Evolutionary conservation across 2,329 filamentous ascomycete species (phyloP).

Genomic region (Ophiostoma quercus): DNA sequence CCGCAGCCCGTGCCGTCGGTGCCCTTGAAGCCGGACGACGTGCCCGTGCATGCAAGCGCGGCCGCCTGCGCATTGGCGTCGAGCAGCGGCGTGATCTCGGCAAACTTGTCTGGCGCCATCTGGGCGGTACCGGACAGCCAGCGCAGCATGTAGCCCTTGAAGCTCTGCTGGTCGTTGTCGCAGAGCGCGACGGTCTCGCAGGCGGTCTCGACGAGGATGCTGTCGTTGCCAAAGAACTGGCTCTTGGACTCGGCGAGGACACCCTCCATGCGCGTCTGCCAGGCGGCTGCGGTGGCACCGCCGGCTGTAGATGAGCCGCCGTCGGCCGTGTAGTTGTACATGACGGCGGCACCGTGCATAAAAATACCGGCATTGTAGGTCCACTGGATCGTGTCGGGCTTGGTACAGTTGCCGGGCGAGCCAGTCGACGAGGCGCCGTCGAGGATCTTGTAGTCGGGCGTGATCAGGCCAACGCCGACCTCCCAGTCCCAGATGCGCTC

Average conservation of each 20-base stretch:
- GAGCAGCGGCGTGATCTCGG: conserved; percentile 49
- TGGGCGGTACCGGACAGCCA: conserved; percentile 56
- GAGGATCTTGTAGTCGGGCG: conserved; percentile 48
- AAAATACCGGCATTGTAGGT: conserved; percentile 65
- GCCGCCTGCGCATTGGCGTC: conserved; percentile 49
- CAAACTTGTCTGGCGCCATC: conserved; percentile 49
- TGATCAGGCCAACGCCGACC: conserved; percentile 51
- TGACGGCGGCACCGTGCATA: conserved; percentile 56
- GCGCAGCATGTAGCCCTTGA: conserved; percentile 69
- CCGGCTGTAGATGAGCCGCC: conserved; percentile 34
- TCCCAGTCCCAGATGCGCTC: conserved; percentile 65
- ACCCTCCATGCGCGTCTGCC: conserved; percentile 55
- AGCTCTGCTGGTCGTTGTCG: conserved; percentile 65
- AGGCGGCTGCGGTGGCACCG: conserved; percentile 35
- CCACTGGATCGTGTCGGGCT: conserved; percentile 58
- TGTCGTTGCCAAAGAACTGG: conserved; percentile 55
- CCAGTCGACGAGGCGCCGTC: conserved; percentile 48
- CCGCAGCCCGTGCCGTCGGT: conserved; percentile 58
- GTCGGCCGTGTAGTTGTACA: conserved; percentile 57
- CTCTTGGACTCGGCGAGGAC: conserved; percentile 47
- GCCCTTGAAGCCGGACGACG: conserved; percentile 42
- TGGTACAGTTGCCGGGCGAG: conserved; percentile 42
- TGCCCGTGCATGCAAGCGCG: conserved; percentile 47
- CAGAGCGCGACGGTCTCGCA: conserved; percentile 60
- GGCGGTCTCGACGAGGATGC: conserved; percentile 58